These are phyloP conservation scores for Gossypium schwendimanii DNA, from an alignment of 441 rosid genomes.

Conservation along the genomic window DNA sequence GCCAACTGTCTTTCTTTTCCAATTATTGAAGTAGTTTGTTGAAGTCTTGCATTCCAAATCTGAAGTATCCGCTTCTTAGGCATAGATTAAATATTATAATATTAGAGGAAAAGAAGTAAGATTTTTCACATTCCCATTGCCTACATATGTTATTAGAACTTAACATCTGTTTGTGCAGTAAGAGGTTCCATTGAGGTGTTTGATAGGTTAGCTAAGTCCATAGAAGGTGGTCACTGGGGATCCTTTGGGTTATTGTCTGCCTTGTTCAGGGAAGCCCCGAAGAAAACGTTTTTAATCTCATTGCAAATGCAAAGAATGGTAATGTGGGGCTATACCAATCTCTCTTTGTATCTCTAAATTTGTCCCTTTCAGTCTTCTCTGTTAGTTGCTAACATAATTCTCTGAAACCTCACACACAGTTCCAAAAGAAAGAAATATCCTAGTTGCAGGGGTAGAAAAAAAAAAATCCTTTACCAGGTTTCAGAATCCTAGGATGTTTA, in stretches of 20 bases:
- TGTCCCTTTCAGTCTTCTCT: slow-evolving; percentile 20
- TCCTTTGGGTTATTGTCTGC: not conserved
- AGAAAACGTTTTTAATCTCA: slow-evolving; percentile 14
- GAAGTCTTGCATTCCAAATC: not conserved
- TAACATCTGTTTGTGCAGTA: not conserved
- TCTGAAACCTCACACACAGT: not conserved
- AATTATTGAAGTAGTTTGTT: not conserved
- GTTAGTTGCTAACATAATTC: slow-evolving; percentile 21
- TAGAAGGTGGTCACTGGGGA: not conserved
- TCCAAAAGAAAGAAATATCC: slow-evolving; percentile 12
- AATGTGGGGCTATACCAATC: slow-evolving; percentile 28
- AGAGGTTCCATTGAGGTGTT: not conserved
- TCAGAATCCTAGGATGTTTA: not conserved
- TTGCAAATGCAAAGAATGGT: slow-evolving; percentile 1
- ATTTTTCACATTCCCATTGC: not conserved
- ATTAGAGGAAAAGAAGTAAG: not conserved
- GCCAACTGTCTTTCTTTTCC: not conserved
- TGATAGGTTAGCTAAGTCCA: not conserved
- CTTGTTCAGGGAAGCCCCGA: no score
- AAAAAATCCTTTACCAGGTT: not conserved
- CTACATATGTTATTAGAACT: not conserved
- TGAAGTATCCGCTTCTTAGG: not conserved
- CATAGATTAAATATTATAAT: not conserved
- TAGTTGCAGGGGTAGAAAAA: not conserved
- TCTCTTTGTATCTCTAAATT: slow-evolving; percentile 7